These are phyloP conservation scores for Chrysoporthe cubensis DNA, from an alignment of 2,329 filamentous ascomycete species.

Conservation along the genomic window DNA sequence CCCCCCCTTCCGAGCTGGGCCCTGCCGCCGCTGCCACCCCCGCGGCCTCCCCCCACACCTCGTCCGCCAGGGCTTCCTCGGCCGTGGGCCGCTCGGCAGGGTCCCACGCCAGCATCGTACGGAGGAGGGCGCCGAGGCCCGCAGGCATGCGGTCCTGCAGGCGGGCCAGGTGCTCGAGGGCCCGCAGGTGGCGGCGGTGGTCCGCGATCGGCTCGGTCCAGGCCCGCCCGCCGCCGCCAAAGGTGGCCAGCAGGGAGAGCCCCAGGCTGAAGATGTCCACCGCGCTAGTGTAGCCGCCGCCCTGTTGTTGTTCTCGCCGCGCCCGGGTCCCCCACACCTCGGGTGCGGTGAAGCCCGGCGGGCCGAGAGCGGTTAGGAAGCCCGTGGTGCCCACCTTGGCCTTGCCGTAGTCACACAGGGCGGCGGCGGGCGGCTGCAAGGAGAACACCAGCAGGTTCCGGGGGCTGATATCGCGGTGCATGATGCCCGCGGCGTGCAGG, in stretches of 20 bases:
- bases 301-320: too few species aligned
- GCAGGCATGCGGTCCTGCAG: constrained; percentile 5
- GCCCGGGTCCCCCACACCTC: not conserved
- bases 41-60: too few species aligned
- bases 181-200: not conserved
- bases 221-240: not conserved
- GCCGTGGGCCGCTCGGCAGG: too few species aligned
- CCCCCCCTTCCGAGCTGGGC: not conserved
- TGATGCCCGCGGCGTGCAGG: constrained; percentile 25
- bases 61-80: too few species aligned
- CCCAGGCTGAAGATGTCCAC: constrained; percentile 16
- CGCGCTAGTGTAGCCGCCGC: constrained; percentile 5
- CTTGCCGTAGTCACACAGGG: constrained; percentile 27
- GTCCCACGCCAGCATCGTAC: too few species aligned
- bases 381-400: constrained; percentile 3
- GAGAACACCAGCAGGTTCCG: constrained; percentile 28
- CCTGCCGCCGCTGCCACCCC: too few species aligned
- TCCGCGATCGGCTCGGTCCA: not conserved
- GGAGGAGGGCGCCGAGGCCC: not conserved
- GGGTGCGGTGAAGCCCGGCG: not conserved
- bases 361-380: not conserved
- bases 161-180: constrained; percentile 6
- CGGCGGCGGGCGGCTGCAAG: constrained; percentile 15
- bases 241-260: constrained; percentile 12
- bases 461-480: constrained; percentile 30